Evolutionary conservation across 1,284 basidiomycete species (phyloP).

Genomic region (Trametes polyzona): DNA sequence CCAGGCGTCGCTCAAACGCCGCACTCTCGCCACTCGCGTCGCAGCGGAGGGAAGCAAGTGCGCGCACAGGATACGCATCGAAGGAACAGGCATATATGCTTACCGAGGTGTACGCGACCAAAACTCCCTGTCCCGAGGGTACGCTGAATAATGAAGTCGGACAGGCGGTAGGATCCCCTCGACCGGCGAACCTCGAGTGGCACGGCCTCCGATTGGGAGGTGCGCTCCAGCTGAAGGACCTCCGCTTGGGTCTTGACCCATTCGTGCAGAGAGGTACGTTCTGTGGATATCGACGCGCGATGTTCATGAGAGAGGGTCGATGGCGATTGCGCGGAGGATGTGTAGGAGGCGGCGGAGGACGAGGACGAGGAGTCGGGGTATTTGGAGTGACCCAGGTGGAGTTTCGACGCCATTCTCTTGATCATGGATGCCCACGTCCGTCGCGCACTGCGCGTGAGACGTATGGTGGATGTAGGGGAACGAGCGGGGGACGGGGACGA

Average conservation of each 20-base stretch:
- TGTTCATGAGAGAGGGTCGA: slow-evolving; percentile 40
- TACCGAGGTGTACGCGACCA: slow-evolving; percentile 91
- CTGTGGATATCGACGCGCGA: slow-evolving; percentile 66
- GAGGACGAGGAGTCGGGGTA: slow-evolving; percentile 24
- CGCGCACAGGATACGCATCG: background rate
- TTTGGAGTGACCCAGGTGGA: slow-evolving; percentile 34
- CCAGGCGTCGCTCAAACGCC: too few relatives aligned
- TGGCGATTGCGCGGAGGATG: slow-evolving; percentile 22
- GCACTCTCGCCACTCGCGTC: too few relatives aligned
- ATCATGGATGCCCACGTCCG: slow-evolving; percentile 37
- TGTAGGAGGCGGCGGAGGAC: slow-evolving; percentile 19
- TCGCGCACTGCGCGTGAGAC: slow-evolving; percentile 18
- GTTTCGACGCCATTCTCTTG: slow-evolving; percentile 48
- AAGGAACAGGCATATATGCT: slow-evolving; percentile 32
- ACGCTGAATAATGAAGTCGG: slow-evolving; percentile 76
- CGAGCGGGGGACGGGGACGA: slow-evolving; percentile 1
- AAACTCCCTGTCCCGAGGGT: slow-evolving; percentile 94
- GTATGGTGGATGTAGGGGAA: slow-evolving; percentile 3
- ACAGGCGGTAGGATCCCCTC: slow-evolving; percentile 69
- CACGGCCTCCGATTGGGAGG: slow-evolving; percentile 2
- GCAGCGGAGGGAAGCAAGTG: too few relatives aligned
- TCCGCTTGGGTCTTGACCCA: slow-evolving; percentile 42
- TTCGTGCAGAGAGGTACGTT: slow-evolving; percentile 59
- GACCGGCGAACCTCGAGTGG: slow-evolving; percentile 41
- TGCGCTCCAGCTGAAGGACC: slow-evolving; percentile 11